These are phyloP conservation scores for Phyllosticta capitalensis DNA, from an alignment of 2,329 filamentous ascomycete species.

Conservation along the genomic window DNA sequence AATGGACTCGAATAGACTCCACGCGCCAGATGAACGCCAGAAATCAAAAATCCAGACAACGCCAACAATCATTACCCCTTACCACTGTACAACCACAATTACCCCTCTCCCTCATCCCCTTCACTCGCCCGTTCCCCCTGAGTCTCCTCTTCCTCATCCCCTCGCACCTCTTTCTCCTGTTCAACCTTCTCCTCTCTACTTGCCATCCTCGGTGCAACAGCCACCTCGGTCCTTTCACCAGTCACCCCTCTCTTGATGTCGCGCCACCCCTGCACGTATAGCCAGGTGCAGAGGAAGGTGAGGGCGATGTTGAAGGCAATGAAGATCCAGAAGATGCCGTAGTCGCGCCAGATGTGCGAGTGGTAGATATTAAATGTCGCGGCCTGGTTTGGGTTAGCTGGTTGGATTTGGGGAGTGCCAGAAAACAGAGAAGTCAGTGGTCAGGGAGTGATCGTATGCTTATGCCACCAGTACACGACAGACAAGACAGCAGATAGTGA, in stretches of 20 bases:
- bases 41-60: neutral
- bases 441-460: too few relatives aligned
- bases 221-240: conserved; percentile 22
- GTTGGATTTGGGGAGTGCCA: too few relatives aligned
- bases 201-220: too few relatives aligned
- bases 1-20: too few relatives aligned
- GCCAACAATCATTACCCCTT: neutral
- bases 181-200: conserved; percentile 22
- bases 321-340: conserved; percentile 48
- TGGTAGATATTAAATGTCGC: conserved; percentile 52
- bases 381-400: conserved; percentile 9
- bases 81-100: neutral
- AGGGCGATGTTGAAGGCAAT: conserved; percentile 54
- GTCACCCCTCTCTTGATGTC: conserved; percentile 21
- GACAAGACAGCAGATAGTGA: too few relatives aligned
- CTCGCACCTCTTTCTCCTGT: conserved; percentile 14
- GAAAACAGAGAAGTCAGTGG: too few relatives aligned
- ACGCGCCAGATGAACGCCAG: too few relatives aligned
- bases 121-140: conserved; percentile 14
- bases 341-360: conserved; percentile 54
- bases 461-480: too few relatives aligned
- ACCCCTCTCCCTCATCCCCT: neutral
- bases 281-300: conserved; percentile 45
- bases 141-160: too few relatives aligned
- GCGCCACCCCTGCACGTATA: conserved; percentile 39